A percentile compares a stretch with the other conserved stretches of the same genome.
phyloP scores from a whole-genome alignment of 1,284 basidiomycete genomes.

The Mycena sp. region DNA sequence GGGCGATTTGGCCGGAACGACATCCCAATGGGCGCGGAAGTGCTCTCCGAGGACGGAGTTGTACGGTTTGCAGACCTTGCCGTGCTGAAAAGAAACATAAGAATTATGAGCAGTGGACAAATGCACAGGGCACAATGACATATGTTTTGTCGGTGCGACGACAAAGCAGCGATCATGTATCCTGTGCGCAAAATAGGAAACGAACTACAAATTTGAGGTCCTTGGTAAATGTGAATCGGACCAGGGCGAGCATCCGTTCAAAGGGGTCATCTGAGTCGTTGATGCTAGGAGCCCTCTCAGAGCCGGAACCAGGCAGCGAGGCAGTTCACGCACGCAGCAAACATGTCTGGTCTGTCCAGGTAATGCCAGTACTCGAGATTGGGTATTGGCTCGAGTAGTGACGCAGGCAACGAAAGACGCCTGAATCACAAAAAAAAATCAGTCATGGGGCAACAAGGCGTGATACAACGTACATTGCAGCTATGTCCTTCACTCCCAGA shows the following conservation, averaged over 20 bases:
- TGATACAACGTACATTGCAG: constrained; percentile 76
- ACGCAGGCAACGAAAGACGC: constrained; percentile 90
- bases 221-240: constrained; percentile 92
- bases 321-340: constrained; percentile 76
- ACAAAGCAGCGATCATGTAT: constrained; percentile 7
- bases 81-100: constrained; percentile 60
- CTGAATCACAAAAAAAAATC: constrained; percentile 48
- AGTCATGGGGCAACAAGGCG: constrained; percentile 16
- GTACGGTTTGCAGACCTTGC: constrained; percentile 95
- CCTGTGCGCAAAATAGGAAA: constrained; percentile 28
- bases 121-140: constrained; percentile 7
- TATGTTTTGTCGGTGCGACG: not conserved
- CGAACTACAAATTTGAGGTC: constrained; percentile 94
- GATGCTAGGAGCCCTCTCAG: constrained; percentile 58
- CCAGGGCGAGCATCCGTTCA: constrained; percentile 90
- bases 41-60: constrained; percentile 94
- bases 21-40: constrained; percentile 89
- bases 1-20: constrained; percentile 60
- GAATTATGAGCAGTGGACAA: not conserved
- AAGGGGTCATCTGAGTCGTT: constrained; percentile 92
- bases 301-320: not conserved
- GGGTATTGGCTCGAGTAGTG: constrained; percentile 89
- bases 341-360: constrained; percentile 92
- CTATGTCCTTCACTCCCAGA: constrained; percentile 91
- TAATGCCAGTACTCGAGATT: constrained; percentile 98